Evolutionary conservation across 192 early-diverging fungal species (phyloP).

Genomic region (Umbelopsis isabellina): DNA sequence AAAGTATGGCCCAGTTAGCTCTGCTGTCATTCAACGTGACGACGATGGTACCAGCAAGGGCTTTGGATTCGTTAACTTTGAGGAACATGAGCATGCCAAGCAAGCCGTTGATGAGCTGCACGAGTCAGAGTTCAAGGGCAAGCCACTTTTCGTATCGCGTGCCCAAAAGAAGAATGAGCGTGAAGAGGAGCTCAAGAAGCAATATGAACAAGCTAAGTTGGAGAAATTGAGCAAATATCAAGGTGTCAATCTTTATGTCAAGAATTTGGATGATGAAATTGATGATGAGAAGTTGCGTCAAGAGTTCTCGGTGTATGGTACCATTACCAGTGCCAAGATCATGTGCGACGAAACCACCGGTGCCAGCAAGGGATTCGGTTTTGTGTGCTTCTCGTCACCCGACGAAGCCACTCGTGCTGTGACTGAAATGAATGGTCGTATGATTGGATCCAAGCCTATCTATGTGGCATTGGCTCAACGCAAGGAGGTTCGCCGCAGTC

Average conservation of each 20-base stretch:
- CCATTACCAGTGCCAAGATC: constrained; percentile 96
- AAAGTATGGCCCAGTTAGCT: constrained; percentile 82
- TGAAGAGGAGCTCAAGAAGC: constrained; percentile 92
- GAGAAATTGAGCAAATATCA: constrained; percentile 99
- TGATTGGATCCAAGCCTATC: constrained; percentile 93
- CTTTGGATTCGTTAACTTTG: constrained; percentile 98
- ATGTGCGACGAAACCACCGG: constrained; percentile 92
- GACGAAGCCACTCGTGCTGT: constrained; percentile 99
- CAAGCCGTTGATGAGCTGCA: constrained; percentile 91
- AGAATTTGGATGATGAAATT: constrained; percentile 96
- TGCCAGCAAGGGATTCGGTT: constrained; percentile 93
- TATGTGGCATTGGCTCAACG: constrained; percentile 98
- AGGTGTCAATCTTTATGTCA: constrained; percentile 98
- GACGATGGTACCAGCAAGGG: constrained; percentile 86
- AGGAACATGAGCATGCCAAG: constrained; percentile 86
- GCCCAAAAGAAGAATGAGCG: constrained; percentile 99
- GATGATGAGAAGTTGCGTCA: constrained; percentile 96
- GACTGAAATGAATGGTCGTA: constrained; percentile 98
- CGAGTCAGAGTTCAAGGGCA: constrained; percentile 89
- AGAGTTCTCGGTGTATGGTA: constrained; percentile 95
- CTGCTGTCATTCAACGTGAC: constrained; percentile 74
- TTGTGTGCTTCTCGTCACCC: constrained; percentile 98
- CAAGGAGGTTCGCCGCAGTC: constrained; percentile 94
- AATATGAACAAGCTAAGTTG: constrained; percentile 93
- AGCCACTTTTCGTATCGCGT: constrained; percentile 93